Base-by-base conservation (phyloP, 208 protist genomes). In the Leishmania braziliensis region DNA sequence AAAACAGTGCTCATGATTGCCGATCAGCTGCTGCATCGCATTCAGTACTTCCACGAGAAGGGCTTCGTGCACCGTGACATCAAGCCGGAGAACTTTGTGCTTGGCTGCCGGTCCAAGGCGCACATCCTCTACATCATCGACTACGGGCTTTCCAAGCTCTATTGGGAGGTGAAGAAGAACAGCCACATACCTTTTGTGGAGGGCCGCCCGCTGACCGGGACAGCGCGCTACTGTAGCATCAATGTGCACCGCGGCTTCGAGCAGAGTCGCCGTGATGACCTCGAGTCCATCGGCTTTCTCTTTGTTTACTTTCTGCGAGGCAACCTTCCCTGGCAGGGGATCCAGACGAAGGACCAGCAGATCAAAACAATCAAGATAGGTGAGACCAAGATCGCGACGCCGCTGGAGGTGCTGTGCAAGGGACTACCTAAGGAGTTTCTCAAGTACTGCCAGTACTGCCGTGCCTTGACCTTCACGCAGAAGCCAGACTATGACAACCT, bases 1-100 rank as follows among this genome's bases (percentile, higher is more conserved):
- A 99, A 99, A 91, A 99, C 99, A 36, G 97, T 99, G n/a, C 92
- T 99, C n/a, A 99, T 99, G 99, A 80, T 99, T 0, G 99, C 98
- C 2, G 98, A 99, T 72, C 99, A 99, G 89, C 96, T 99, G 81
- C 78, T 98, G 16, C 84, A 90, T 14, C 92, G 95, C 16, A 90
- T 98, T 54, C 89, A 97, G 83, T 97, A 94, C 86, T 82, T 98
- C 23, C 95, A 98, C 78, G 86, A 87, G 9, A 89, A 88, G 43
- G 93, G 93, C 65, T 94, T 98, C 80, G 79, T 96, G 50, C 95
- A 98, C 84, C 93, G 93, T 46, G 95, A 98, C 80, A 96, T 98
- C 75, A 98, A 98, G 86, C 93, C 95, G 23, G 95, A 98, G 65
- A 98, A 98, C 81, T 96, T 98, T 84, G 89, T 96, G n/a, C 86